These are phyloP conservation scores for Trichocladium antarcticum DNA, from an alignment of 495 filamentous ascomycete species.

Conservation along the genomic window DNA sequence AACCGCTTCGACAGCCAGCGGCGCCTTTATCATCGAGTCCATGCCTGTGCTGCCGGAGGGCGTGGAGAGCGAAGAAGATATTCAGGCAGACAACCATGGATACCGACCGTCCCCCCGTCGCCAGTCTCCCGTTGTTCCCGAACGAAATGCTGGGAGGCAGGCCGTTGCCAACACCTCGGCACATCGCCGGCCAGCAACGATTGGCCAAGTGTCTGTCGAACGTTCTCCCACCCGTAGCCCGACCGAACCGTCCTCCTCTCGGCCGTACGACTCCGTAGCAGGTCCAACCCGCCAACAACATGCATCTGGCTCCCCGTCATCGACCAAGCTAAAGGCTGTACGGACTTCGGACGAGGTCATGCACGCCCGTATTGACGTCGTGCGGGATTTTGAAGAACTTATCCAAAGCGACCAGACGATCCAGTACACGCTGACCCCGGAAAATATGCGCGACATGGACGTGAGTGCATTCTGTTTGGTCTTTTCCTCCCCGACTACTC, in stretches of 20 bases:
- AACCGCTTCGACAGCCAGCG: conserved; percentile 11
- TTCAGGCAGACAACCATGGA: background rate
- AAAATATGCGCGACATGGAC: conserved; percentile 76
- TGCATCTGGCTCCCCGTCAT: conserved; percentile 31
- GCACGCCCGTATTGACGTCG: conserved; percentile 33
- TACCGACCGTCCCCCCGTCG: conserved; percentile 7
- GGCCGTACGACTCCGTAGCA: conserved; percentile 10
- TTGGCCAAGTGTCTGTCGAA: conserved; percentile 26
- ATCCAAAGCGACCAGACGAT: conserved; percentile 87
- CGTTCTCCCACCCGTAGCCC: conserved; percentile 16
- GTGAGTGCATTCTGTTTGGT: conserved; percentile 35
- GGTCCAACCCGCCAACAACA: conserved; percentile 19
- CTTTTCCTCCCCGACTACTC: background rate
- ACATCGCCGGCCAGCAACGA: conserved; percentile 21
- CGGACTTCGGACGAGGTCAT: conserved; percentile 43
- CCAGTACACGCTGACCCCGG: conserved; percentile 85
- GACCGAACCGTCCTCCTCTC: conserved; percentile 8
- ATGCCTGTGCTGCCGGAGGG: conserved; percentile 20
- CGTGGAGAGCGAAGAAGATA: conserved; percentile 8
- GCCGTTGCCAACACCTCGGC: conserved; percentile 15
- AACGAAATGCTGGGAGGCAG: conserved; percentile 30
- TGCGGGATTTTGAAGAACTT: conserved; percentile 64
- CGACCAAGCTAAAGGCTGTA: conserved; percentile 35
- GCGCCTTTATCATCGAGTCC: conserved; percentile 22
- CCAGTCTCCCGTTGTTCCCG: conserved; percentile 29